Conservation (phyloP, 2,329 filamentous ascomycete species). For the Cryphonectria naterciae region DNA sequence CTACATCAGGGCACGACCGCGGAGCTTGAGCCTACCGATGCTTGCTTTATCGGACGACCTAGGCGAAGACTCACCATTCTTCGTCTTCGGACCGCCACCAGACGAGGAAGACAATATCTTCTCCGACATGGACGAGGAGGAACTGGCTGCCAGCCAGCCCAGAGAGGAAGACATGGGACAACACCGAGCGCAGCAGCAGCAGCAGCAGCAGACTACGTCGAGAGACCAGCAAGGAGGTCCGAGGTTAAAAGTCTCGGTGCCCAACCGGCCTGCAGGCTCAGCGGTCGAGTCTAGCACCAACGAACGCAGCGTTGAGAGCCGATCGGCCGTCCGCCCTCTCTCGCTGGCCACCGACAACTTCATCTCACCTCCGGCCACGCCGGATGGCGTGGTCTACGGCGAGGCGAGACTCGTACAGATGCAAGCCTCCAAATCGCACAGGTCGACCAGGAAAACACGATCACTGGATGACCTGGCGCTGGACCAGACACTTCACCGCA, state of each 20-base stretch:
- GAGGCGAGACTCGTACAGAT: conserved; percentile 46
- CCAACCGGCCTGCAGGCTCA: conserved; percentile 38
- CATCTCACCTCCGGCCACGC: conserved; percentile 38
- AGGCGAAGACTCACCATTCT: conserved; percentile 51
- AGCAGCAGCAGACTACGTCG: not conserved
- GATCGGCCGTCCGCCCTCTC: conserved; percentile 1
- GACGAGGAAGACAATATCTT: conserved; percentile 9
- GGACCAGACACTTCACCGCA: conserved; percentile 13
- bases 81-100: conserved; percentile 48
- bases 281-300: conserved; percentile 40
- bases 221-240: not conserved
- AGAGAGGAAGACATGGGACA: not conserved
- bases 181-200: not conserved
- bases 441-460: conserved; percentile 39
- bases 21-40: conserved; percentile 56
- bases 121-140: not conserved
- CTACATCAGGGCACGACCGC: conserved; percentile 43
- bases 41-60: conserved; percentile 49
- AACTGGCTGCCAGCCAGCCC: not conserved
- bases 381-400: conserved; percentile 45
- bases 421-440: conserved; percentile 35
- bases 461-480: conserved; percentile 41
- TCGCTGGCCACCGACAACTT: conserved; percentile 42
- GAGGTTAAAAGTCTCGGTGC: not conserved
- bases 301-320: conserved; percentile 19